Base-by-base conservation (phyloP, 495 filamentous ascomycete species). In the Cudoniella acicularis region DNA sequence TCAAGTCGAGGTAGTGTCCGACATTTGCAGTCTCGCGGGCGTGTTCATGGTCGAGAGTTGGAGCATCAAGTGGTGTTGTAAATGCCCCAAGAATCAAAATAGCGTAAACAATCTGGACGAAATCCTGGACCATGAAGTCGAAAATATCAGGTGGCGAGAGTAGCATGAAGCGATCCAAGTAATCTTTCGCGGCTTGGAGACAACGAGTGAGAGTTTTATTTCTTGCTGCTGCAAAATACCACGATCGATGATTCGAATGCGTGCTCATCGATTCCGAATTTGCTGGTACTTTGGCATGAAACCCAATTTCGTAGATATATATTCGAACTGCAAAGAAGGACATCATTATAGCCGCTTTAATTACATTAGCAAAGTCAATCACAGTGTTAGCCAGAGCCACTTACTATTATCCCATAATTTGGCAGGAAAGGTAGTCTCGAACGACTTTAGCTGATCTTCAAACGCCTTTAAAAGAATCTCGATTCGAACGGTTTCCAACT, bases 381-480 rank as follows among this genome's bases (percentile, higher is more conserved):
- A 23, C 10, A 9, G 22, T 24, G 3, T 6, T 3, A 20, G 18
- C 8, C 41, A 23, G 22, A 17, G 21, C 22, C 16, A 40, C 58
- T 63, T 30, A 67, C 64, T 27, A 50, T 61, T 64, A 18, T 64
- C 26, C 62, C 57, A 67, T 11, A 57, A 40, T 9, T 56, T 22
- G 1, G 23, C 11, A 20, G 62, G 65, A 18, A 64, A 59, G 1
- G 48, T 26, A 10, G 11, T 18, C 45, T 63, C 22, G 17, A 64
- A 40, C 18, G 61, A 49, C 13, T 27, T 56, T 22, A 62, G 51
- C n/a, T 56, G 49, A 20, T 40, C 50, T 18, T 60, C 48, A 41
- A 67, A 62, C 4, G 49, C 25, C 20, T 56, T 59, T 9, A 48
- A 20, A 4, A 60, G 36, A 3, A 64, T 55, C 36, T 63, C 62